Conservation (phyloP, 805 yeast species). For the Suhomyces prunicola region DNA sequence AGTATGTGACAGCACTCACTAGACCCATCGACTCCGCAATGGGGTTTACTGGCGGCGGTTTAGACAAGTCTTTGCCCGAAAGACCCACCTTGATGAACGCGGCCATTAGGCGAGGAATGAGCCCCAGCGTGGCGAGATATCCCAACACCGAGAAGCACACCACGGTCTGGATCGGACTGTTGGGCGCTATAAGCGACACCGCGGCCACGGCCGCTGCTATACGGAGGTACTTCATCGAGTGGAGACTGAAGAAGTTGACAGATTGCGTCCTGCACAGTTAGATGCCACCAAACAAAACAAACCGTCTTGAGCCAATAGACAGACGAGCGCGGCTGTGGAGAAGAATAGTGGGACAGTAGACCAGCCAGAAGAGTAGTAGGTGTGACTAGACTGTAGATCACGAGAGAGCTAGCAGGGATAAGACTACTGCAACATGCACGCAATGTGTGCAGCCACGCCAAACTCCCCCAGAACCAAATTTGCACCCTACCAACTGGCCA, state of each 20-base stretch:
- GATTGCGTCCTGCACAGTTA: not conserved
- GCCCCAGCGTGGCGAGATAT: constrained; percentile 50
- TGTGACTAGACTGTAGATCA: too few relatives aligned
- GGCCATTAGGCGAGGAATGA: constrained; percentile 68
- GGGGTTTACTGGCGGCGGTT: constrained; percentile 57
- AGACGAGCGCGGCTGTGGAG: too few relatives aligned
- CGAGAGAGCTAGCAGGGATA: not conserved
- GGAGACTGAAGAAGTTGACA: not conserved
- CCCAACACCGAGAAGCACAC: constrained; percentile 69
- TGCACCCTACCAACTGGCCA: too few relatives aligned
- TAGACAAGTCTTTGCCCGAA: constrained; percentile 81
- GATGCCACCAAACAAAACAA: not conserved
- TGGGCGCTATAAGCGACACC: constrained; percentile 27
- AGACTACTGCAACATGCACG: not conserved
- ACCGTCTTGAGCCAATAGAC: too few relatives aligned
- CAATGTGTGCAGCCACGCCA: too few relatives aligned
- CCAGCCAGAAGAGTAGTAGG: too few relatives aligned
- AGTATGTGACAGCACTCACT: constrained; percentile 74
- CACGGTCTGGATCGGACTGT: constrained; percentile 55
- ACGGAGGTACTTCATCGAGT: constrained; percentile 1
- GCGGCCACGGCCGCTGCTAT: constrained; percentile 15
- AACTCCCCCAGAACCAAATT: too few relatives aligned
- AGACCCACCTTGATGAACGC: constrained; percentile 76
- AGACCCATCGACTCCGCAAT: constrained; percentile 94
- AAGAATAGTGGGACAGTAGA: too few relatives aligned